Conservation (phyloP, 176 grass and related monocot species). For the Bromus sterilis region DNA sequence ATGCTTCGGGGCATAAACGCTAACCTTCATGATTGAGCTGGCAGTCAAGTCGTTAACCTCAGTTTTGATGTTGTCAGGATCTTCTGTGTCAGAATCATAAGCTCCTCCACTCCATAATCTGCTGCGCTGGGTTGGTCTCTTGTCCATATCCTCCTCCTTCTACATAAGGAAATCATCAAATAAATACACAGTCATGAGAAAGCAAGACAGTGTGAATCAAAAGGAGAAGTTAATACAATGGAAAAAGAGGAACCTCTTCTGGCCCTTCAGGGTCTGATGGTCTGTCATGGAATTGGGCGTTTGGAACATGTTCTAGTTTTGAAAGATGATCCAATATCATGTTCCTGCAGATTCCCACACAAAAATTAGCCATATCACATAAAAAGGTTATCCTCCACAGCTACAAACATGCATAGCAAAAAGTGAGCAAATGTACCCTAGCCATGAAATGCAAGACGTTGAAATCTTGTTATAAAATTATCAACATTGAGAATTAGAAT, state of each 20-base stretch:
- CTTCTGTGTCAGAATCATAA: constrained; percentile 77
- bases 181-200: constrained; percentile 17
- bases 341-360: constrained; percentile 36
- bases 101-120: constrained; percentile 64
- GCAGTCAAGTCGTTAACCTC: constrained; percentile 16
- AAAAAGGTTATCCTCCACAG: neutral
- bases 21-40: constrained; percentile 32
- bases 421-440: neutral
- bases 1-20: neutral
- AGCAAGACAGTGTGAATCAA: neutral
- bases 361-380: neutral
- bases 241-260: constrained; percentile 45
- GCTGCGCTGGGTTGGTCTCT: constrained; percentile 51
- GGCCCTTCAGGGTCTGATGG: constrained; percentile 65
- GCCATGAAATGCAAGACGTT: neutral
- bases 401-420: neutral
- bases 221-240: neutral
- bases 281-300: constrained; percentile 68
- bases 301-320: constrained; percentile 71
- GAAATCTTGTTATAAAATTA: neutral
- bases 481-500: neutral
- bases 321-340: constrained; percentile 73
- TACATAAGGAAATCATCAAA: constrained; percentile 27
- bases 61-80: constrained; percentile 33
- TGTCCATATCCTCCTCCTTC: constrained; percentile 63